Percentiles rank a stretch among this genome's conserved stretches.
These are phyloP conservation scores for Immersiporthe knoxdaviesiana DNA, from an alignment of 2,329 filamentous ascomycete species.

Conservation along the genomic window DNA sequence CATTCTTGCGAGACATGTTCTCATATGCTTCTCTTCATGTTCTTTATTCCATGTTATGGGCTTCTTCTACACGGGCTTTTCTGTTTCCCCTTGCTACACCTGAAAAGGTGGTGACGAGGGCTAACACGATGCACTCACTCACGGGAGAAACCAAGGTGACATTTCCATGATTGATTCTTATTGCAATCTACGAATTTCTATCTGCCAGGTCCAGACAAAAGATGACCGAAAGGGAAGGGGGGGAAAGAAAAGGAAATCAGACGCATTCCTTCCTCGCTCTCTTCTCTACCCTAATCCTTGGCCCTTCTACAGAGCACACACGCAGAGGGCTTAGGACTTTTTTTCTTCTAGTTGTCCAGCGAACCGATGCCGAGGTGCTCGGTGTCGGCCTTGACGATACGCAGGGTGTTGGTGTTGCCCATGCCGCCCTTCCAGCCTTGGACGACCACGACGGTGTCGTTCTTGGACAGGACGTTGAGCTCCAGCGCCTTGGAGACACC, in stretches of 20 bases:
- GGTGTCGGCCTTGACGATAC: slow-evolving; percentile 64
- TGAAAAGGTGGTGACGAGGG: not conserved
- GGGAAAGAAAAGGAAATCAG: slow-evolving; percentile 6
- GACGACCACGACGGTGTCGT: slow-evolving; percentile 79
- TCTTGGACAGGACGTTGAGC: slow-evolving; percentile 73
- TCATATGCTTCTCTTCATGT: not conserved
- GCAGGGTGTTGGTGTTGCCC: slow-evolving; percentile 86
- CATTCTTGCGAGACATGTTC: not conserved
- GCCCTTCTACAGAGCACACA: slow-evolving; percentile 6
- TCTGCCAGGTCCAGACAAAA: not conserved
- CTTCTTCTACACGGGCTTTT: not conserved
- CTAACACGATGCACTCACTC: not conserved
- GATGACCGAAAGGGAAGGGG: not conserved
- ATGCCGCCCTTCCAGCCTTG: slow-evolving; percentile 92
- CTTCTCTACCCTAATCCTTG: not conserved
- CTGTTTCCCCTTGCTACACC: not conserved
- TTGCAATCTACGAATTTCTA: slow-evolving; percentile 5
- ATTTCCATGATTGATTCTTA: not conserved
- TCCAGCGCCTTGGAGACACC: slow-evolving; percentile 85
- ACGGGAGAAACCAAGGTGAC: not conserved
- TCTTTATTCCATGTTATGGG: not conserved
- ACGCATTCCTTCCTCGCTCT: not conserved
- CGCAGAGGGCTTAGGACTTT: not conserved
- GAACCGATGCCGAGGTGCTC: slow-evolving; percentile 61
- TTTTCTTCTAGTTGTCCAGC: slow-evolving; percentile 30